Base-by-base conservation (phyloP, 495 filamentous ascomycete genomes). In the Evansstolkia leycettana region DNA sequence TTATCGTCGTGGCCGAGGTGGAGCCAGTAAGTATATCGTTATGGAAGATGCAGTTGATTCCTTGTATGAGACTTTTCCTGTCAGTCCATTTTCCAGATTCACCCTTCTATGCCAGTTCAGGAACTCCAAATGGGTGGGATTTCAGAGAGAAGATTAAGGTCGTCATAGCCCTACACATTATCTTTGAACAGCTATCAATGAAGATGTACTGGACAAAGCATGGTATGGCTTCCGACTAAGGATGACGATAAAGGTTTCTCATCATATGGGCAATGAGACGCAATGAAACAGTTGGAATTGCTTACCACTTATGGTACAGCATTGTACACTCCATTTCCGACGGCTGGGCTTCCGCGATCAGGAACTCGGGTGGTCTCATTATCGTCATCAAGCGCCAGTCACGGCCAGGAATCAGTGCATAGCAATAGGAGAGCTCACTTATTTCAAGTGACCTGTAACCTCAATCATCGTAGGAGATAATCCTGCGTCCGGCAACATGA, bases 221-320 rank as follows among this genome's bases (percentile, higher is more conserved):
- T 57, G 60, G 58, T 53, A 55, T 65, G 60, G 58, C 55, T 41
- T 50, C 52, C 50, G 60, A 54, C 60, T 65, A 65, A 65, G 60
- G 60, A 65, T 65, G 60, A 64, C 54, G 55, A 50, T 47, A 55
- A 48, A 39, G 31, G n/a, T 18, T 31, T 61, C 52, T 65, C 60
- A 62, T 65, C 58, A 62, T 58, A 16, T 10, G 5, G 9, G 17
- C 6, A 6, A 12, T 16, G 31, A 11, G 6, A 31, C 13, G 28
- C 8, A 31, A 31, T 8, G 28, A 31, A 31, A 12, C 6, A 14
- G 28, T 6, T 31, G n/a, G n/a, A n/a, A n/a, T n/a, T n/a, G n/a
- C n/a, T n/a, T n/a, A n/a, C n/a, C n/a, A n/a, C n/a, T n/a, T n/a
- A n/a, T n/a, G n/a, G n/a, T n/a, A n/a, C n/a, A n/a, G n/a, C n/a